phyloP scores from a whole-genome alignment of 345 rosid genomes.

The Pseudoturritis turrita region DNA sequence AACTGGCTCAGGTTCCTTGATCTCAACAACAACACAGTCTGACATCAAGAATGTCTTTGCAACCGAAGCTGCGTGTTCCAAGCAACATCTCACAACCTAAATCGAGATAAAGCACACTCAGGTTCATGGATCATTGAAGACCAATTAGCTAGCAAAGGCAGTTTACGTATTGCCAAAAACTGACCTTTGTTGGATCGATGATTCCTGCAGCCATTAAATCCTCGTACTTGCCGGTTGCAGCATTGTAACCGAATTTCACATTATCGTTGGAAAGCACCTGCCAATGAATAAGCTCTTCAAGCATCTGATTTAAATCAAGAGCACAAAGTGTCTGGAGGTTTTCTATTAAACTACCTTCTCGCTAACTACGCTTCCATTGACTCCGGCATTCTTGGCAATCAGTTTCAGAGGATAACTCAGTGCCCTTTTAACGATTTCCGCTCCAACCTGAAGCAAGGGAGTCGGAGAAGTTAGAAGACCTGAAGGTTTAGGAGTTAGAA shows the following conservation, averaged over 20 bases:
- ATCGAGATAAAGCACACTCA: background rate
- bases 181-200: conserved; percentile 90
- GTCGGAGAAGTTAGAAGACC: background rate
- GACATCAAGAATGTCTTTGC: conserved; percentile 99
- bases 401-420: conserved; percentile 81
- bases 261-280: conserved; percentile 82
- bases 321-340: background rate
- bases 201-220: conserved; percentile 98
- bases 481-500: background rate
- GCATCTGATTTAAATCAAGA: background rate
- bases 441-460: conserved; percentile 63
- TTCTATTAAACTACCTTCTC: conserved; percentile 56
- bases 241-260: conserved; percentile 73
- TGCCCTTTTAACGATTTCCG: conserved; percentile 89
- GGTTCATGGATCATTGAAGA: background rate
- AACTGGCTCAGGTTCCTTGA: conserved; percentile 82
- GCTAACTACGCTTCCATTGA: conserved; percentile 91
- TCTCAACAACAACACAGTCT: conserved; percentile 95
- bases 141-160: background rate
- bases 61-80: conserved; percentile 97
- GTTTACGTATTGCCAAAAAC: background rate
- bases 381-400: conserved; percentile 96
- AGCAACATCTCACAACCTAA: conserved; percentile 98
- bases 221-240: conserved; percentile 91
- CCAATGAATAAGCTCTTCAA: conserved; percentile 1